Percentiles rank a stretch among this genome's conserved stretches.
These are phyloP conservation scores for Sarocladiaceae sp. DNA, from an alignment of 2,329 filamentous ascomycete genomes.

Conservation along the genomic window DNA sequence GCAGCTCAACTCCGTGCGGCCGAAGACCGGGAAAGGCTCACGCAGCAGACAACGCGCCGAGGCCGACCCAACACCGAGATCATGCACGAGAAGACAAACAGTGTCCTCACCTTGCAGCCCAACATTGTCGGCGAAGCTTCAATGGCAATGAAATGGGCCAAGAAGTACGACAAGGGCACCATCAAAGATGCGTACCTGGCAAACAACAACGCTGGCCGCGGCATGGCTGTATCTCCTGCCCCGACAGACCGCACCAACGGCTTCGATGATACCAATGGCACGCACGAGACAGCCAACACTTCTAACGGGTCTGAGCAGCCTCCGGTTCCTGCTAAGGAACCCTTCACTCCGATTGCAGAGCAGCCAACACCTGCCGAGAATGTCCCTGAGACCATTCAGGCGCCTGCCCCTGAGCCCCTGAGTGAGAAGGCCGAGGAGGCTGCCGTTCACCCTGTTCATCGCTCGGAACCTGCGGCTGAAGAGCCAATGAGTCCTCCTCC, in stretches of 20 bases:
- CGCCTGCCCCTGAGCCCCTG: conserved; percentile 4
- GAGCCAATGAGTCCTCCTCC: conserved; percentile 9
- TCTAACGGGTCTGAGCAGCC: conserved; percentile 20
- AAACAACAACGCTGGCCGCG: conserved; percentile 65
- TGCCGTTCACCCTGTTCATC: neutral
- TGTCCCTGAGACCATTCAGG: conserved; percentile 10
- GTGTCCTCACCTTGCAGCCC: conserved; percentile 81
- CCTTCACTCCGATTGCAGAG: conserved; percentile 18
- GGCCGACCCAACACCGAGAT: conserved; percentile 50
- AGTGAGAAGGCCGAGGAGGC: conserved; percentile 7
- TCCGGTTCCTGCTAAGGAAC: conserved; percentile 37
- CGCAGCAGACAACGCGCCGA: conserved; percentile 35
- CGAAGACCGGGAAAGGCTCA: conserved; percentile 52
- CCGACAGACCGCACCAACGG: conserved; percentile 28
- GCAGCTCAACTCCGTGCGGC: conserved; percentile 75
- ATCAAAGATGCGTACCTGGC: conserved; percentile 82
- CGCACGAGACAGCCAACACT: conserved; percentile 6
- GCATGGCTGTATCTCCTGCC: conserved; percentile 32
- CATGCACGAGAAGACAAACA: conserved; percentile 72
- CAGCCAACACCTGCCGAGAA: conserved; percentile 11
- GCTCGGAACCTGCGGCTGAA: neutral
- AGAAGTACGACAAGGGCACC: conserved; percentile 84
- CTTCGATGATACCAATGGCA: conserved; percentile 12
- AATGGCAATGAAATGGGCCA: conserved; percentile 94
- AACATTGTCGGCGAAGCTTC: conserved; percentile 80